A percentile compares a stretch with the other conserved stretches of the same genome.
These are phyloP conservation scores for Plasmodium inui DNA, from an alignment of 169 alveolate genomes.

Conservation along the genomic window DNA sequence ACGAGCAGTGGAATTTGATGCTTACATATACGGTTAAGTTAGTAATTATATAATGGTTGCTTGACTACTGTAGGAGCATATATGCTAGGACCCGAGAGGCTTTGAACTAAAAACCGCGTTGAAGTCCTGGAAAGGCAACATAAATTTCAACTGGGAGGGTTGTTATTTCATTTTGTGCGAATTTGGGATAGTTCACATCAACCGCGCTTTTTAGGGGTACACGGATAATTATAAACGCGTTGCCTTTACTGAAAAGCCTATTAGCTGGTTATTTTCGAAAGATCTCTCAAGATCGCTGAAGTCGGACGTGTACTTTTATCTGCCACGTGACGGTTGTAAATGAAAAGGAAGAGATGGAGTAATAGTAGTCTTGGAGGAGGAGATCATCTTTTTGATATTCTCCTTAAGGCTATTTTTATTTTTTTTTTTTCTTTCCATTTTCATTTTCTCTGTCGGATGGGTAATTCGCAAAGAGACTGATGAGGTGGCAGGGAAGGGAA, in stretches of 20 bases:
- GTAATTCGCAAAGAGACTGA: background rate
- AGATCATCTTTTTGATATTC: too few relatives aligned
- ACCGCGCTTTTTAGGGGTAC: slow-evolving; percentile 67
- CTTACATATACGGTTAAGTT: background rate
- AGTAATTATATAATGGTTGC: background rate
- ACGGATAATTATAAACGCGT: background rate
- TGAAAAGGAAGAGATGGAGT: slow-evolving; percentile 77
- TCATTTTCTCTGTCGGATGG: background rate
- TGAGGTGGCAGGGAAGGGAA: background rate
- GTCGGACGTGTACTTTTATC: slow-evolving; percentile 87
- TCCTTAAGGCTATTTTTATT: too few relatives aligned
- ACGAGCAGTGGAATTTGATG: background rate
- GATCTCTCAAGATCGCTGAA: slow-evolving; percentile 94
- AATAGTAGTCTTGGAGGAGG: too few relatives aligned
- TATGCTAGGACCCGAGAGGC: slow-evolving; percentile 93
- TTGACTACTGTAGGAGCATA: slow-evolving; percentile 79
- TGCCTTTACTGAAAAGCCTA: slow-evolving; percentile 87
- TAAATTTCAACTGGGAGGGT: slow-evolving; percentile 92
- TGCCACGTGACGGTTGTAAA: slow-evolving; percentile 90
- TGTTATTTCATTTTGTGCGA: slow-evolving; percentile 88
- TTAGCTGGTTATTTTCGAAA: slow-evolving; percentile 95
- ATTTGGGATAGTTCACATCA: slow-evolving; percentile 92
- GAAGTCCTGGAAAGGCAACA: slow-evolving; percentile 89
- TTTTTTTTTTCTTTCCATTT: too few relatives aligned
- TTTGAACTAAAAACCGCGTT: slow-evolving; percentile 92